phyloP scores from a whole-genome alignment of 306 rosid genomes.

The Canavalia ensiformis region DNA sequence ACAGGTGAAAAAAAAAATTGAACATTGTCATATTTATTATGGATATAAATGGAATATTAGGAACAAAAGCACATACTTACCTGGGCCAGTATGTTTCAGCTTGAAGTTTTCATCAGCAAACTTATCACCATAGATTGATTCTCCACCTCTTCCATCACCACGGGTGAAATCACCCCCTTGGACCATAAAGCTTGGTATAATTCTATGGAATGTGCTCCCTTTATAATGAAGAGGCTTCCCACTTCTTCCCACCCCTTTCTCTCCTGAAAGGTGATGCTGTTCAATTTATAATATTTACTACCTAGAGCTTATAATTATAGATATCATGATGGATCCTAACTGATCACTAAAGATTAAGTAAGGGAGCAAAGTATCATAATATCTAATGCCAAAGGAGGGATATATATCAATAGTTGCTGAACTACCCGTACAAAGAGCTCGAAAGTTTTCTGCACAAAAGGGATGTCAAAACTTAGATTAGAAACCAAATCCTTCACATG shows the following conservation, averaged over 20 bases:
- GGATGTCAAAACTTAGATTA: slow-evolving; percentile 17
- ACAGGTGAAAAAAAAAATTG: slow-evolving; percentile 11
- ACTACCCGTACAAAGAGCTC: slow-evolving; percentile 93
- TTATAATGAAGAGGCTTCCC: slow-evolving; percentile 77
- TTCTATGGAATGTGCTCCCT: slow-evolving; percentile 85
- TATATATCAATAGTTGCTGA: slow-evolving; percentile 56
- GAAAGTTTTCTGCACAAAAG: slow-evolving; percentile 76
- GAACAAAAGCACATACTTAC: slow-evolving; percentile 54
- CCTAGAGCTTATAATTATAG: slow-evolving; percentile 2
- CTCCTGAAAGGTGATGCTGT: slow-evolving; percentile 69
- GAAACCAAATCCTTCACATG: slow-evolving; percentile 46
- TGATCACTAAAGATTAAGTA: slow-evolving; percentile 25
- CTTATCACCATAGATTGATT: slow-evolving; percentile 76
- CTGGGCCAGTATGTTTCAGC: slow-evolving; percentile 79
- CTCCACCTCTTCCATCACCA: slow-evolving; percentile 92
- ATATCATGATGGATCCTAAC: slow-evolving; percentile 36
- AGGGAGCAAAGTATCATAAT: slow-evolving; percentile 24
- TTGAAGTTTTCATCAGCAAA: slow-evolving; percentile 90
- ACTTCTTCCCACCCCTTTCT: slow-evolving; percentile 76
- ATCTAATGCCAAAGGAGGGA: slow-evolving; percentile 24
- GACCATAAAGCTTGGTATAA: slow-evolving; percentile 85
- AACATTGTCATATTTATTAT: slow-evolving; percentile 12
- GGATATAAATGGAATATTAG: slow-evolving; percentile 17
- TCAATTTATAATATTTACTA: slow-evolving; percentile 39
- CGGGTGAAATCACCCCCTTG: slow-evolving; percentile 92